These are phyloP conservation scores for Auricularia cornea DNA, from an alignment of 768 basidiomycete species.

Conservation along the genomic window DNA sequence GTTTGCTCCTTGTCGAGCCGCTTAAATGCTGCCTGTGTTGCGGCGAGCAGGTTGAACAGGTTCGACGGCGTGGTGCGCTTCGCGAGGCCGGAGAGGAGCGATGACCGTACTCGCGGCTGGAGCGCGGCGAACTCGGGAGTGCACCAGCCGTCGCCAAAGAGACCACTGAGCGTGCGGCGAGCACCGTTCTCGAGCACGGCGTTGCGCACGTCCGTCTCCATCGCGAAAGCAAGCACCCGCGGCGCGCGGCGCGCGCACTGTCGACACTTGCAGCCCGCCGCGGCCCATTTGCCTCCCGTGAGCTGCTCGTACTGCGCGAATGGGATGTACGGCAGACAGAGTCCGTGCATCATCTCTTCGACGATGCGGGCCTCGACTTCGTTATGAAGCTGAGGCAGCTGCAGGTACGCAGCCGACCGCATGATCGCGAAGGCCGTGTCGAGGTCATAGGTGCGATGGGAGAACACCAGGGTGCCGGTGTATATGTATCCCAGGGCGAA, in stretches of 20 bases:
- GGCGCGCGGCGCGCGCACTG: slow-evolving; percentile 77
- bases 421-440: slow-evolving; percentile 86
- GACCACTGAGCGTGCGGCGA: slow-evolving; percentile 64
- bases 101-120: slow-evolving; percentile 54
- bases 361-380: slow-evolving; percentile 80
- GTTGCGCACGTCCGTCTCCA: slow-evolving; percentile 70
- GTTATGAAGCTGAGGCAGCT: slow-evolving; percentile 58
- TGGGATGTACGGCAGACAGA: slow-evolving; percentile 75
- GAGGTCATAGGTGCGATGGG: slow-evolving; percentile 88
- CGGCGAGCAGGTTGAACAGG: slow-evolving; percentile 59
- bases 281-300: slow-evolving; percentile 71
- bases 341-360: slow-evolving; percentile 84
- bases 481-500: slow-evolving; percentile 94
- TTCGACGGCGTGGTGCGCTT: slow-evolving; percentile 61
- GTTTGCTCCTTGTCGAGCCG: slow-evolving; percentile 3
- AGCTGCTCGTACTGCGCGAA: slow-evolving; percentile 72
- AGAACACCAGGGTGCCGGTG: slow-evolving; percentile 88
- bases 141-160: slow-evolving; percentile 88
- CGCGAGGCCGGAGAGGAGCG: slow-evolving; percentile 62
- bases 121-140: slow-evolving; percentile 70
- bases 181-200: slow-evolving; percentile 60
- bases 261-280: slow-evolving; percentile 74
- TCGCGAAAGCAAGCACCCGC: slow-evolving; percentile 74
- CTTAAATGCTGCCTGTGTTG: slow-evolving; percentile 51
- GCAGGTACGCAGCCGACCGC: slow-evolving; percentile 73